A percentile compares a stretch with the other conserved stretches of the same genome.
Evolutionary conservation across 2,329 filamentous ascomycete species (phyloP).

Genomic region (Aspergillus ibericus): DNA sequence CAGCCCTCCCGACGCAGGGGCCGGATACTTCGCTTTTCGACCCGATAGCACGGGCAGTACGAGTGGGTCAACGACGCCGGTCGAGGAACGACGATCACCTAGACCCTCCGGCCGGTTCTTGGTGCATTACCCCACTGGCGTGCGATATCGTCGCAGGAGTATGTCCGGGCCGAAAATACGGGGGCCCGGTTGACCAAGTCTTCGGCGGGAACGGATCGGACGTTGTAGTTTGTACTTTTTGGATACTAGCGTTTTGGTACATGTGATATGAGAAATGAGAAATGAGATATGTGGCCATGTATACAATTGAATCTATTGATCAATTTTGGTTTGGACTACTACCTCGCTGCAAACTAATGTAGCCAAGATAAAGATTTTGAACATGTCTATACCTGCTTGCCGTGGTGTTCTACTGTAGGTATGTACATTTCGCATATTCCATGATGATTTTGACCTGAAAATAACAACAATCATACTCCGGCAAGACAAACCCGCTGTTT

Average conservation of each 20-base stretch:
- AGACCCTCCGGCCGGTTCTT: background rate
- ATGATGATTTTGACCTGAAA: background rate
- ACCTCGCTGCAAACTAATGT: background rate
- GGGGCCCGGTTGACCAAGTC: background rate
- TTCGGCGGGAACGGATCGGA: background rate
- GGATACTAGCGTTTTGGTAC: background rate
- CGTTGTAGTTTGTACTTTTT: background rate
- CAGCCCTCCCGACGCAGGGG: background rate
- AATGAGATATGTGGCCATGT: too few relatives aligned
- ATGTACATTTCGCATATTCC: background rate
- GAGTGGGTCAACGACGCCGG: background rate
- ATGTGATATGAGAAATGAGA: background rate
- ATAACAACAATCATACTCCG: background rate
- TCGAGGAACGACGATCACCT: background rate
- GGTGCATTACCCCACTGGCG: background rate
- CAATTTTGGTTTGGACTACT: background rate
- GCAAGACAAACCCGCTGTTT: background rate
- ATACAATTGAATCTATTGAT: too few relatives aligned
- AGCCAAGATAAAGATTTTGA: background rate
- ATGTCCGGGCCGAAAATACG: slow-evolving; percentile 4
- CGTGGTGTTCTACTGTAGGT: background rate
- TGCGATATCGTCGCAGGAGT: background rate
- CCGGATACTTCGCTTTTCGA: background rate
- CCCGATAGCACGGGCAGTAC: background rate
- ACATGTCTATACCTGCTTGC: background rate